A percentile compares a stretch with the other conserved stretches of the same genome.
phyloP scores from a whole-genome alignment of 2,329 filamentous ascomycete species.

The Aspergillus floridensis region DNA sequence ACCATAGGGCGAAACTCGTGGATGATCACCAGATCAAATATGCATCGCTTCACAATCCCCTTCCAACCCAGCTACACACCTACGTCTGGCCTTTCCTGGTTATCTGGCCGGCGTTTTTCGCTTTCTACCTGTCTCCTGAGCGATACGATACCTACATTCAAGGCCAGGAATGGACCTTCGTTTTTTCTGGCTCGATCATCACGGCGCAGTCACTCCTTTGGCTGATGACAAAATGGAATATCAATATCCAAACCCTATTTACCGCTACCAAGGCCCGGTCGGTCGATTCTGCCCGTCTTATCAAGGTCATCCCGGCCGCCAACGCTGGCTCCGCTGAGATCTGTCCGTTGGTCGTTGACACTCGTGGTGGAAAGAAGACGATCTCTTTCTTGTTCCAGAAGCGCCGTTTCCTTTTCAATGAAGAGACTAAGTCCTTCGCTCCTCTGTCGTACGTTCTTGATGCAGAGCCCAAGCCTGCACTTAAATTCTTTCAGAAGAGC shows the following conservation, averaged over 20 bases:
- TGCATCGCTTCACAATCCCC: constrained; percentile 82
- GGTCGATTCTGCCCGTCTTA: constrained; percentile 73
- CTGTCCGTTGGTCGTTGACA: constrained; percentile 74
- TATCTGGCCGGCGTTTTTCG: constrained; percentile 87
- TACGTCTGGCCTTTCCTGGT: constrained; percentile 94
- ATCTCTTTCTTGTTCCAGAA: constrained; percentile 96
- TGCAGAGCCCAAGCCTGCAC: constrained; percentile 72
- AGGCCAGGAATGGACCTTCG: constrained; percentile 96
- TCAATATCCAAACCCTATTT: constrained; percentile 78
- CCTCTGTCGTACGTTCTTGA: constrained; percentile 84
- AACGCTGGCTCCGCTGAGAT: constrained; percentile 91
- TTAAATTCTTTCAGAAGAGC: constrained; percentile 75
- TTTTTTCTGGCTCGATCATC: constrained; percentile 85
- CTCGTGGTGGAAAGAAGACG: constrained; percentile 69
- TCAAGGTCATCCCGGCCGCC: constrained; percentile 86
- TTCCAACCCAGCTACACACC: constrained; percentile 74
- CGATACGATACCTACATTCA: constrained; percentile 89
- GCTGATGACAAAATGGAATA: constrained; percentile 97
- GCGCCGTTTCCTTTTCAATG: constrained; percentile 84
- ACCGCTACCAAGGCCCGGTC: constrained; percentile 69
- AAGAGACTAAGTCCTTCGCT: constrained; percentile 69
- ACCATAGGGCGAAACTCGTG: constrained; percentile 72
- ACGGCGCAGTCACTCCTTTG: constrained; percentile 85
- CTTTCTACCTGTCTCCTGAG: constrained; percentile 77
- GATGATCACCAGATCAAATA: constrained; percentile 86